Conservation (phyloP, 495 filamentous ascomycete species). For the Podospora didyma region DNA sequence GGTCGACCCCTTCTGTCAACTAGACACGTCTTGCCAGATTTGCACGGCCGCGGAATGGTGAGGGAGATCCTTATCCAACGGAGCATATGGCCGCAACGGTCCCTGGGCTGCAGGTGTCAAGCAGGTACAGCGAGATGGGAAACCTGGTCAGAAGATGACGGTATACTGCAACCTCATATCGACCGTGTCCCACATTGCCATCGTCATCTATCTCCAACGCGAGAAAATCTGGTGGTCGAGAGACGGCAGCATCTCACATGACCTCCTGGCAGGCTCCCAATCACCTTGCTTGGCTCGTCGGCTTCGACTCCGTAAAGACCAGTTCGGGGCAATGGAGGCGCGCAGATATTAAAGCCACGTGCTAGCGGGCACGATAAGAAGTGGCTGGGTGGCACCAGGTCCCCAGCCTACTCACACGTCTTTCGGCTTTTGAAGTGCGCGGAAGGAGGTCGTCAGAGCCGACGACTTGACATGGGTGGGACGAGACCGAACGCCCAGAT, state of each 20-base stretch:
- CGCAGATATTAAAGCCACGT: conserved; percentile 26
- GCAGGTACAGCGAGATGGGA: conserved; percentile 24
- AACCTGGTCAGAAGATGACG: conserved; percentile 27
- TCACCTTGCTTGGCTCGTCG: conserved; percentile 1
- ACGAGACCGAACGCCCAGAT: conserved; percentile 1
- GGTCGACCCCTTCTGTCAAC: neutral
- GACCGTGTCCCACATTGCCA: conserved; percentile 8
- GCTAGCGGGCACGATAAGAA: conserved; percentile 7
- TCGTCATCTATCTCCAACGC: conserved; percentile 31
- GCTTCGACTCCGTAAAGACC: conserved; percentile 14
- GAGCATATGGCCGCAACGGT: conserved; percentile 7
- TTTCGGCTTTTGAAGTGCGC: conserved; percentile 12
- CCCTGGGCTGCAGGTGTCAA: conserved; percentile 23
- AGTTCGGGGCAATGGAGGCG: conserved; percentile 21
- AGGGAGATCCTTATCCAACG: conserved; percentile 13
- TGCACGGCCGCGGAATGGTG: conserved; percentile 9
- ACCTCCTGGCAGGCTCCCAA: conserved; percentile 11
- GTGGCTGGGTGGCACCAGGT: conserved; percentile 5
- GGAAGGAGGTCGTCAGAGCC: conserved; percentile 11
- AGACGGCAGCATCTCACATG: conserved; percentile 18
- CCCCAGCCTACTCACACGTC: conserved; percentile 9
- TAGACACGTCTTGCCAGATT: neutral
- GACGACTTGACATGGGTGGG: conserved; percentile 4
- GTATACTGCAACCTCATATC: conserved; percentile 18
- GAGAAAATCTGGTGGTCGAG: conserved; percentile 6